Evolutionary conservation across 108 stramenopile species (phyloP).

Genomic region (Cyclotella baltica): DNA sequence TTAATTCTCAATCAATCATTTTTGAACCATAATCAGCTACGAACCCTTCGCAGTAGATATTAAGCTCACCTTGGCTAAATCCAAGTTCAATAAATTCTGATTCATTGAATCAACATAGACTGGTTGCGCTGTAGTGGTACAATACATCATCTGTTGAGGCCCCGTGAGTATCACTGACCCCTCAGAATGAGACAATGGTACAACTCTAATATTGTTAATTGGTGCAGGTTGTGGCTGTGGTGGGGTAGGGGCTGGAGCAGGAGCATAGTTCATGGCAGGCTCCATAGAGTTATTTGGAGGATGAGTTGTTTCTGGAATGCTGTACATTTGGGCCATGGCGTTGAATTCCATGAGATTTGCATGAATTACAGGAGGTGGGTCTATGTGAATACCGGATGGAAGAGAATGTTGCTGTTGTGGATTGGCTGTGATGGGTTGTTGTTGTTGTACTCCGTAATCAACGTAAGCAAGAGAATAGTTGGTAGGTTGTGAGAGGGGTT

Average conservation of each 20-base stretch:
- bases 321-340: conserved; percentile 52
- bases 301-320: background rate
- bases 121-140: conserved; percentile 32
- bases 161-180: conserved; percentile 20
- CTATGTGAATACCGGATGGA: conserved; percentile 20
- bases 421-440: background rate
- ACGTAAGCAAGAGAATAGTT: conserved; percentile 16
- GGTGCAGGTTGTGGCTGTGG: background rate
- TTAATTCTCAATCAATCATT: too few species aligned
- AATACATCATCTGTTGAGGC: conserved; percentile 38
- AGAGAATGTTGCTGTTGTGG: background rate
- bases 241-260: conserved; percentile 10
- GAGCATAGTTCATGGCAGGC: background rate
- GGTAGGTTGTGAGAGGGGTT: conserved; percentile 2
- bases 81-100: conserved; percentile 13
- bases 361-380: conserved; percentile 28
- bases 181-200: conserved; percentile 29
- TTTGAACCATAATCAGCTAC: too few species aligned
- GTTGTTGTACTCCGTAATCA: conserved; percentile 22
- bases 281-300: background rate
- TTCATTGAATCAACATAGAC: conserved; percentile 22
- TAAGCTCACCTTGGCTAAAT: conserved; percentile 26
- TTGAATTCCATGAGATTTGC: conserved; percentile 53
- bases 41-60: too few species aligned
- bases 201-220: conserved; percentile 13